Conservation (phyloP, 352 stramenopile species). For the Globisporangium paddicum region DNA sequence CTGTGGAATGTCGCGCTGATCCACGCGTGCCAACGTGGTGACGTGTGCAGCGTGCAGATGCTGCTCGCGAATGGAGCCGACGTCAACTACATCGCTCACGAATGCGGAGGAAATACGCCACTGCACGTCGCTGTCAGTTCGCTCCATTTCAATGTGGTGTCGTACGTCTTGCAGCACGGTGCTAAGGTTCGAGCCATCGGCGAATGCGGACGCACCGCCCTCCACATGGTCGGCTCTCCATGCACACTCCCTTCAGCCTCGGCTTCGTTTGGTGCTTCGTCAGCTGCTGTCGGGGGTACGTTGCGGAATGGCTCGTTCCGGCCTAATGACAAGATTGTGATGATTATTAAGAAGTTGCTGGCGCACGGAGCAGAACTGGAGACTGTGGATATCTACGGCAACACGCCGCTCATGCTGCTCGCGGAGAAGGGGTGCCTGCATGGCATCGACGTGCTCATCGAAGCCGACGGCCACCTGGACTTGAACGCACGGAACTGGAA, state of each 20-base stretch:
- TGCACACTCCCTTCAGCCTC: conserved; percentile 53
- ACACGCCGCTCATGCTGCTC: conserved; percentile 78
- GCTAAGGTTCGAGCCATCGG: conserved; percentile 74
- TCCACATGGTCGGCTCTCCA: conserved; percentile 77
- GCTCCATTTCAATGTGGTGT: conserved; percentile 84
- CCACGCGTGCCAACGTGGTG: conserved; percentile 79
- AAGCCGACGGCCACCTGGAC: conserved; percentile 61
- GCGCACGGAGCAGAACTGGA: conserved; percentile 62
- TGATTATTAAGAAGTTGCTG: conserved; percentile 84
- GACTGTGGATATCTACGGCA: conserved; percentile 74
- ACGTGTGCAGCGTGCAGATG: conserved; percentile 86
- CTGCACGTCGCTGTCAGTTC: conserved; percentile 77
- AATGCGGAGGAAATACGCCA: conserved; percentile 74
- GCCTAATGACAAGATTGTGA: conserved; percentile 50
- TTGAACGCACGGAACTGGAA: conserved; percentile 81
- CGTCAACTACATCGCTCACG: conserved; percentile 84
- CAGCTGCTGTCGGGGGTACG: conserved; percentile 16
- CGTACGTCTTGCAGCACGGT: conserved; percentile 82
- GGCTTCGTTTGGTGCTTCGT: conserved; percentile 17
- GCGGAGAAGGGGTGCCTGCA: conserved; percentile 64
- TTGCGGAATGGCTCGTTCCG: conserved; percentile 28
- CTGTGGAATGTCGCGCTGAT: conserved; percentile 88
- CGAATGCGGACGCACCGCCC: conserved; percentile 57
- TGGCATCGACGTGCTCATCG: conserved; percentile 71
- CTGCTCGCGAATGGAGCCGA: conserved; percentile 81